Base-by-base conservation (phyloP, 192 early-diverging fungal species). In the Linnemannia schmuckeri region DNA sequence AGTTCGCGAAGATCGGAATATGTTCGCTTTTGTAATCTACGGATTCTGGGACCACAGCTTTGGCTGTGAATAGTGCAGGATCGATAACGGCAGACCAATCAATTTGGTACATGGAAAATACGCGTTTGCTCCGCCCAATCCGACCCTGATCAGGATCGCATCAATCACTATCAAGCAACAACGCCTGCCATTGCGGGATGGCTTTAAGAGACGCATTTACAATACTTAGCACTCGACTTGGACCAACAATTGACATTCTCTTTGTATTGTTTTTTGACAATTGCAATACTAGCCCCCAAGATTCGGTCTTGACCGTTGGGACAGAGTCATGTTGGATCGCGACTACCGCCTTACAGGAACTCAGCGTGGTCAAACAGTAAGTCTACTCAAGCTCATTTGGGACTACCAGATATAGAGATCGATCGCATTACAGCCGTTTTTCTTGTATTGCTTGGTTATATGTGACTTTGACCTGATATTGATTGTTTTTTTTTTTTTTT, bases 261-360 rank as follows among this genome's bases (percentile, higher is more conserved):
- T 15, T 47, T 41, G 24, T 20, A 30, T 30, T 17, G 7, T 61
- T 27, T 12, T 10, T 15, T 27, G 3, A 44, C 42, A 15, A 37
- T 35, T 76, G 63, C 37, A 12, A 46, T 46, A 12, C 15, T 88
- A 94, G 93, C 89, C 92, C 47, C 85, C 89, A 38, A 92, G 95
- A 84, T 93, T 91, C 88, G 89, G 89, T 84, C 72, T 95, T 57
- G 94, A 94, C 77, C 91, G 90, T 83, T 96, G 95, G 95, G 95
- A 96, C 73, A 88, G 88, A 75, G 90, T 94, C 80, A 96, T 96
- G 95, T 93, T 95, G 94, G 91, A 91, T 69, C 95, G 95, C 88
- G 95, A 96, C 81, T 88, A 83, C 80, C 92, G 94, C 78, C 89
- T 96, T 41, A 96, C 95, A 33, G 95, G 95, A 77, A 93, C 92